phyloP scores from a whole-genome alignment of 2,329 filamentous ascomycete species.

The Colletotrichum phormii region DNA sequence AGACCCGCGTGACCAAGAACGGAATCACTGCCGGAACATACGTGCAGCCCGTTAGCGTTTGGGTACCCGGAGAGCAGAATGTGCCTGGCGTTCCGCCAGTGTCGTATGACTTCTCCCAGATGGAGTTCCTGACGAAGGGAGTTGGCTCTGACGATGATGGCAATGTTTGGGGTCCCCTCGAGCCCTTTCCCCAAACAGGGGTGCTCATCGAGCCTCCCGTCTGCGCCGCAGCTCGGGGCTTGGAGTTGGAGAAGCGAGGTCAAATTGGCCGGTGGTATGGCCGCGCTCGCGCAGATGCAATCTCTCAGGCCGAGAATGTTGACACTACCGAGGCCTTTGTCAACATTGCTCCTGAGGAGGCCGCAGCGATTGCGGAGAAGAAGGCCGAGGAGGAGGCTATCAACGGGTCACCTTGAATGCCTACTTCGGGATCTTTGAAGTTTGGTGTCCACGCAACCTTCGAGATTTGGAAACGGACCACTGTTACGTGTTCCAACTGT shows the following conservation, averaged over 20 bases:
- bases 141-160: conserved; percentile 49
- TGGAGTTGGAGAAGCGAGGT: conserved; percentile 18
- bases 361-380: not conserved
- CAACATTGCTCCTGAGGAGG: not conserved
- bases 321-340: conserved; percentile 27
- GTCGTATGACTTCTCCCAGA: conserved; percentile 49
- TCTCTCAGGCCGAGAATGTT: conserved; percentile 33
- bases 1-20: conserved; percentile 47
- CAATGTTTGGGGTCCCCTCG: conserved; percentile 50
- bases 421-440: not conserved
- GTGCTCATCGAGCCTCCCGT: conserved; percentile 43
- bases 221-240: conserved; percentile 19
- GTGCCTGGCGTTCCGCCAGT: conserved; percentile 49
- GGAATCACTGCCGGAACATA: conserved; percentile 49
- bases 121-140: conserved; percentile 49
- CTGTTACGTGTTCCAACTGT: too few species aligned
- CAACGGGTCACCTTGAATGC: not conserved
- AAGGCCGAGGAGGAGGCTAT: not conserved
- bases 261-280: conserved; percentile 31
- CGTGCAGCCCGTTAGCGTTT: conserved; percentile 49
- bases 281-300: conserved; percentile 32
- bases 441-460: not conserved
- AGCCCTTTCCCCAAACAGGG: conserved; percentile 52
- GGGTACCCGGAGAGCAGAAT: conserved; percentile 51
- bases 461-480: not conserved